Evolutionary conservation across 371 early-diverging fungal species (phyloP), one percentile per base, ranked within the genome.

Genomic region (Mucor circinelloides): DNA sequence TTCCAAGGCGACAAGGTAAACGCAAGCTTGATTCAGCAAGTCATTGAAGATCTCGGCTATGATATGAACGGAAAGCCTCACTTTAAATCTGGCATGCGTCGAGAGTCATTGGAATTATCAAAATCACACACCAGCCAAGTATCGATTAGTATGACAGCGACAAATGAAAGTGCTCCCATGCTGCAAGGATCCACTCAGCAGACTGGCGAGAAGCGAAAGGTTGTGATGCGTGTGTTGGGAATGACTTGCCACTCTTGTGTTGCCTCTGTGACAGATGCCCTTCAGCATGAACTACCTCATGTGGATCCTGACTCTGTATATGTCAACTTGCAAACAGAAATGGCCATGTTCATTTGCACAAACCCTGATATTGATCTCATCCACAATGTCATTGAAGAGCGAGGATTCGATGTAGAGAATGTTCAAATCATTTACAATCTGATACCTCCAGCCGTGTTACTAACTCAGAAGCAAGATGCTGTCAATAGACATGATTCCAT

Each of bases 171-270:
- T 13, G 12, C 50, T 3, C 25, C 50, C 2, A 0, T 50, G 50
- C 9, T 50, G 23, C 25, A 50, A 23, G 7, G 25, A 54, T 44
- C 38, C 27, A 17, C 31, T 17, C 2, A 21, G 60, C 55, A 36
- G 6, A 36, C 36, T 13, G 59, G 25, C 6, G 62, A 60, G 13
- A 54, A 61, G 27, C 64, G 70, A 25, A 83, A 80, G 42, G 81
- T 80, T 2, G 83, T 83, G 0, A 81, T 84, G 80, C 84, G 81
- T 23, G 77, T 84, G 5, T 23, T 75, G 17, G 96, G 95, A 21
- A 96, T 96, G 96, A 93, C 95, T 25, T 96, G 96, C 76, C 86
- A 89, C n/a, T 89, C 92, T 2, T 96, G 96, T 75, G 80, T 78
- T n/a, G 58, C 59, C 17, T 66, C 77, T 0, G 74, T 84, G 1